Conservation (phyloP, 1,284 basidiomycete genomes). For the Papiliotrema flavescens region DNA sequence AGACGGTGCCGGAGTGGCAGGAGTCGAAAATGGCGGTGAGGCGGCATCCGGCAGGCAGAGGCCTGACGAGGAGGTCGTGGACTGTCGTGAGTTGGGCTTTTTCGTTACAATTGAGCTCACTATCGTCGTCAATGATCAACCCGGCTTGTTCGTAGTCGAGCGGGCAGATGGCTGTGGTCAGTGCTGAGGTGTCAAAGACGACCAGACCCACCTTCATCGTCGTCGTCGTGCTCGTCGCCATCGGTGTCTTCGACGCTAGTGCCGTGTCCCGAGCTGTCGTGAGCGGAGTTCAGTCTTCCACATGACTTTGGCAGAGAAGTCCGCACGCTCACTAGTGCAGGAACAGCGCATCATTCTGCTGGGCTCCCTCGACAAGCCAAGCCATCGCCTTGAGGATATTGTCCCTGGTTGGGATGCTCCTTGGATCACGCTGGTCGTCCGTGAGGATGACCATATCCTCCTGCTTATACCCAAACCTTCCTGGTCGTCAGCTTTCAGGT, state of each 20-base stretch:
- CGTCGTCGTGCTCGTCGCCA: conserved; percentile 52
- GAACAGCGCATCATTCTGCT: conserved; percentile 81
- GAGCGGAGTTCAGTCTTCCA: too few relatives aligned
- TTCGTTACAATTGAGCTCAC: conserved; percentile 28
- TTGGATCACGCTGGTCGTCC: conserved; percentile 65
- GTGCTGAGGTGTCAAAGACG: background rate
- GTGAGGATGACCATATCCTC: conserved; percentile 84
- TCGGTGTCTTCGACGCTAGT: conserved; percentile 70
- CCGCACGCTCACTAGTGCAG: conserved; percentile 61
- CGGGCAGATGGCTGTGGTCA: conserved; percentile 67
- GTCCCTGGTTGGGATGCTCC: conserved; percentile 65
- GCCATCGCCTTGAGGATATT: conserved; percentile 85
- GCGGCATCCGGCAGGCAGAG: conserved; percentile 77
- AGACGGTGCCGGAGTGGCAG: conserved; percentile 46
- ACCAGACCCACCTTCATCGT: conserved; percentile 28
- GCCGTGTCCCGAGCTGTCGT: conserved; percentile 63
- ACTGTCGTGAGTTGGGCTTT: conserved; percentile 9
- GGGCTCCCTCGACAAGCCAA: conserved; percentile 77
- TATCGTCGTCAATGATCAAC: conserved; percentile 66
- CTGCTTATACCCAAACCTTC: conserved; percentile 63
- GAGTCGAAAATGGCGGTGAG: conserved; percentile 82
- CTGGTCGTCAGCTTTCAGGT: conserved; percentile 8
- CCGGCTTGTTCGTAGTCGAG: conserved; percentile 68
- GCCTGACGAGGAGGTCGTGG: conserved; percentile 56
- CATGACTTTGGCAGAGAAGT: background rate